Evolutionary conservation across 306 rosid species (phyloP).

Genomic region (Pterocarpus macrocarpus): DNA sequence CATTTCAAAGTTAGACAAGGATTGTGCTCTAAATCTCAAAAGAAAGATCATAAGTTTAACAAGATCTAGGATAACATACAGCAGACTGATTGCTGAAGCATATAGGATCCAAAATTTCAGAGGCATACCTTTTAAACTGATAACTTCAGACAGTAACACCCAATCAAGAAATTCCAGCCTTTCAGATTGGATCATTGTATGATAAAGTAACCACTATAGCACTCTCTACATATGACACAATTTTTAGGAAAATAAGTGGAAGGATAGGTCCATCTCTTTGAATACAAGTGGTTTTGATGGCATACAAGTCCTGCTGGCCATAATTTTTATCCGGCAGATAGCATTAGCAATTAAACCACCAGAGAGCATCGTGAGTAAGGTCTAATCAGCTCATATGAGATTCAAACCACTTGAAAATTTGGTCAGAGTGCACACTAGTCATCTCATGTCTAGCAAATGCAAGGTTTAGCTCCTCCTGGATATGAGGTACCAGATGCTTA

Average conservation of each 20-base stretch:
- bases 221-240: constrained; percentile 34
- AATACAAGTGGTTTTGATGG: constrained; percentile 1
- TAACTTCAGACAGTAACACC: constrained; percentile 21
- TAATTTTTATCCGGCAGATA: constrained; percentile 19
- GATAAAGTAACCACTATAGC: constrained; percentile 12
- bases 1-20: constrained; percentile 3
- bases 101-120: constrained; percentile 9
- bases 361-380: not conserved
- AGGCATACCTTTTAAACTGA: constrained; percentile 48
- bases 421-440: constrained; percentile 78
- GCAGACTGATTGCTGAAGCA: constrained; percentile 32
- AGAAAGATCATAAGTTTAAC: constrained; percentile 16
- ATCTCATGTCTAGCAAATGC: constrained; percentile 92
- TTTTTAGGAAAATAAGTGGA: constrained; percentile 7
- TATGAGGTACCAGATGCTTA: constrained; percentile 62
- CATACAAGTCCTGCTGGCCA: constrained; percentile 32
- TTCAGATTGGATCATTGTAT: constrained; percentile 19
- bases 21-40: constrained; percentile 5
- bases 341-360: constrained; percentile 14
- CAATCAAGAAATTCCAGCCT: constrained; percentile 41
- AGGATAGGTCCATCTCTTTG: constrained; percentile 26
- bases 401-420: constrained; percentile 79
- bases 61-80: constrained; percentile 34
- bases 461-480: constrained; percentile 93
- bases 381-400: constrained; percentile 65